These are phyloP conservation scores for Graphiopsis chlorocephala DNA, from an alignment of 2,329 filamentous ascomycete species.

Conservation along the genomic window DNA sequence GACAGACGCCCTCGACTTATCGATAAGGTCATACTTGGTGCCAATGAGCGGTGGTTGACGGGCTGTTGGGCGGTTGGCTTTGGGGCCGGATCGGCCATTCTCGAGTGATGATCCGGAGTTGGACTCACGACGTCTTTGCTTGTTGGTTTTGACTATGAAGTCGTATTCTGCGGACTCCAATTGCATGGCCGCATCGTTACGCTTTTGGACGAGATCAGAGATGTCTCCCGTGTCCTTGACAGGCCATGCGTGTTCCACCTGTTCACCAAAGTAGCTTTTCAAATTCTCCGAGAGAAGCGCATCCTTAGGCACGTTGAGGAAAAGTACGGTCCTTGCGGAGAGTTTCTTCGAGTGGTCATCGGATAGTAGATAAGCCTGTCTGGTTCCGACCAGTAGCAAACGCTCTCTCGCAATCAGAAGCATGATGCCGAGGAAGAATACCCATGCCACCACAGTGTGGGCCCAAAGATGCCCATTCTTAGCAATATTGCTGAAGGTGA, in stretches of 20 bases:
- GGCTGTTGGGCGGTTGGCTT: slow-evolving; percentile 60
- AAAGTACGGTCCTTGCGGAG: slow-evolving; percentile 48
- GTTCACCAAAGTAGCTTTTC: slow-evolving; percentile 37
- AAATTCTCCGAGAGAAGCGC: slow-evolving; percentile 30
- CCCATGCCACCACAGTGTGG: slow-evolving; percentile 42
- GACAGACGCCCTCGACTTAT: slow-evolving; percentile 75
- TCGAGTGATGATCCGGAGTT: slow-evolving; percentile 5
- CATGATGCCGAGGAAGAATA: slow-evolving; percentile 43
- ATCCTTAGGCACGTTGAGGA: slow-evolving; percentile 43
- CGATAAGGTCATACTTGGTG: slow-evolving; percentile 87
- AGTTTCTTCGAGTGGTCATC: slow-evolving; percentile 44
- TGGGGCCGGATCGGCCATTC: neutral
- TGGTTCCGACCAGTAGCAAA: slow-evolving; percentile 47
- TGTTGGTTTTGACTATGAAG: slow-evolving; percentile 37
- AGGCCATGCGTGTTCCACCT: slow-evolving; percentile 42
- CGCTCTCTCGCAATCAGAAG: slow-evolving; percentile 45
- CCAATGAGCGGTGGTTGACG: slow-evolving; percentile 67
- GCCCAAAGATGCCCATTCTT: slow-evolving; percentile 44
- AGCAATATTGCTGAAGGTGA: slow-evolving; percentile 41
- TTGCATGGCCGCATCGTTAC: slow-evolving; percentile 42
- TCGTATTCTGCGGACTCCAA: slow-evolving; percentile 47
- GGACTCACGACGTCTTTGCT: slow-evolving; percentile 15
- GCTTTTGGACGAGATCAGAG: slow-evolving; percentile 43
- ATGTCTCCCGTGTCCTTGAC: slow-evolving; percentile 46
- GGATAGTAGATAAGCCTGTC: slow-evolving; percentile 48